These are phyloP conservation scores for Hyaloscypha finlandica DNA, from an alignment of 495 filamentous ascomycete species.

Conservation along the genomic window DNA sequence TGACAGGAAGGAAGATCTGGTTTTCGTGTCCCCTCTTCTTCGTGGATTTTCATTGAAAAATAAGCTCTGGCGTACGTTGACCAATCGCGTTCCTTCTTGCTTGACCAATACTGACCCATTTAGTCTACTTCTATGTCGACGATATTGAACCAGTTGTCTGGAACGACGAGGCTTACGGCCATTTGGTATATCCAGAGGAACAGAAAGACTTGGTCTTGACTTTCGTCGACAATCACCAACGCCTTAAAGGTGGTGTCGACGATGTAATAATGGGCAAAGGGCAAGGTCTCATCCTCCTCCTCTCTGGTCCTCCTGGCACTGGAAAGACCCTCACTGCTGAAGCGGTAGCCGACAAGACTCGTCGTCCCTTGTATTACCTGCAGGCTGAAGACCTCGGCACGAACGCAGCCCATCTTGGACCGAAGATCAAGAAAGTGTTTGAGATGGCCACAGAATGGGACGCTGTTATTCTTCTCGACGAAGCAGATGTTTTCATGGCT, in stretches of 20 bases:
- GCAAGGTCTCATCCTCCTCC: constrained; percentile 34
- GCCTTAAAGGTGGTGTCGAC: constrained; percentile 19
- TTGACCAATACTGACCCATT: constrained; percentile 32
- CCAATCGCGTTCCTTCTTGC: constrained; percentile 25
- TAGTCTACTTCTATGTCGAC: constrained; percentile 41
- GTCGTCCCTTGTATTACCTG: constrained; percentile 52
- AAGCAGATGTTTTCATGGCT: constrained; percentile 55
- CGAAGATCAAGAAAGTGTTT: constrained; percentile 52
- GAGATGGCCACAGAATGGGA: constrained; percentile 53
- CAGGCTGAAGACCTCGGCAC: constrained; percentile 57
- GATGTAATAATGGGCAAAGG: constrained; percentile 36
- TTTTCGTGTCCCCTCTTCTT: constrained; percentile 40
- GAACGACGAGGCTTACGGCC: constrained; percentile 41
- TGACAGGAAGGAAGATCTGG: constrained; percentile 31
- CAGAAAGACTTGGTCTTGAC: constrained; percentile 44
- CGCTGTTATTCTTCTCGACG: constrained; percentile 54
- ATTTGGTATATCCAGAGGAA: constrained; percentile 42
- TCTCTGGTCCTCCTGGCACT: constrained; percentile 34
- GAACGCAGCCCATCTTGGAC: constrained; percentile 45
- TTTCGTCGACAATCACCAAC: constrained; percentile 41
- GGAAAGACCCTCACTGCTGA: constrained; percentile 35
- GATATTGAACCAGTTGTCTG: constrained; percentile 37
- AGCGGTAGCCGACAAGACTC: constrained; percentile 49
- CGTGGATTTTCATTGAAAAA: constrained; percentile 44
- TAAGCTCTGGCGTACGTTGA: constrained; percentile 37